phyloP scores from a whole-genome alignment of 208 protist species.

The Crithidia mellificae region DNA sequence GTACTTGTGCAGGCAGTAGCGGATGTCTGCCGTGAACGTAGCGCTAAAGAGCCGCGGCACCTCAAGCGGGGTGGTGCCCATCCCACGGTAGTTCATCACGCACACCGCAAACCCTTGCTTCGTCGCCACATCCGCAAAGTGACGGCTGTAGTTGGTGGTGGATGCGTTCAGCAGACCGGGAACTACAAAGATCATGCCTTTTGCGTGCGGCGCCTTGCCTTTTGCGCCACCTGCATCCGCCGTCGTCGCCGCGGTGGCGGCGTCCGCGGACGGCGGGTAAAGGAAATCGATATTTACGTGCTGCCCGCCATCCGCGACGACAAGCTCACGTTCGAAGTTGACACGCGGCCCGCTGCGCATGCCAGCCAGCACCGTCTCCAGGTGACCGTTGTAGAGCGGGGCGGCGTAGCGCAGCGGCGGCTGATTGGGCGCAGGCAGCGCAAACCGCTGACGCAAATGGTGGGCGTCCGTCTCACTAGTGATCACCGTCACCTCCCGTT shows the following conservation, averaged over 20 bases:
- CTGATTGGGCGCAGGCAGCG: conserved; percentile 10
- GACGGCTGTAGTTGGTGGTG: conserved; percentile 46
- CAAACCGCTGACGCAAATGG: conserved; percentile 29
- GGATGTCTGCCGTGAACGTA: conserved; percentile 58
- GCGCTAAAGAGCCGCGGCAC: conserved; percentile 50
- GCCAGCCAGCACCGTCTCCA: conserved; percentile 47
- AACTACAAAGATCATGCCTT: conserved; percentile 56
- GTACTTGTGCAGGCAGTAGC: conserved; percentile 33
- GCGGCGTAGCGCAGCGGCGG: conserved; percentile 34
- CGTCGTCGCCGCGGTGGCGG: background rate
- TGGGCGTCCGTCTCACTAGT: conserved; percentile 3
- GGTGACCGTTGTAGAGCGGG: conserved; percentile 57
- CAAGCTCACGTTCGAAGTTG: conserved; percentile 39
- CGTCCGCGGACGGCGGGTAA: conserved; percentile 27
- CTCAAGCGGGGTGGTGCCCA: conserved; percentile 54
- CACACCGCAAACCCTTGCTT: conserved; percentile 28
- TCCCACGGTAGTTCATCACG: conserved; percentile 58
- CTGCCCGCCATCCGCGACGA: conserved; percentile 40
- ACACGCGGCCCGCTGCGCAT: conserved; percentile 28
- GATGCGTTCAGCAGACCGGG: conserved; percentile 60
- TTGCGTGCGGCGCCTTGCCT: conserved; percentile 10
- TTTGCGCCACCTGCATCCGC: background rate
- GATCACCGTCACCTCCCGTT: conserved; percentile 33
- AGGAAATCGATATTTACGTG: conserved; percentile 53
- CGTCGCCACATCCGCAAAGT: conserved; percentile 24